Evolutionary conservation across 2,329 filamentous ascomycete species (phyloP), one percentile per base, ranked within the genome.

Genomic region (Verticillium longisporum): DNA sequence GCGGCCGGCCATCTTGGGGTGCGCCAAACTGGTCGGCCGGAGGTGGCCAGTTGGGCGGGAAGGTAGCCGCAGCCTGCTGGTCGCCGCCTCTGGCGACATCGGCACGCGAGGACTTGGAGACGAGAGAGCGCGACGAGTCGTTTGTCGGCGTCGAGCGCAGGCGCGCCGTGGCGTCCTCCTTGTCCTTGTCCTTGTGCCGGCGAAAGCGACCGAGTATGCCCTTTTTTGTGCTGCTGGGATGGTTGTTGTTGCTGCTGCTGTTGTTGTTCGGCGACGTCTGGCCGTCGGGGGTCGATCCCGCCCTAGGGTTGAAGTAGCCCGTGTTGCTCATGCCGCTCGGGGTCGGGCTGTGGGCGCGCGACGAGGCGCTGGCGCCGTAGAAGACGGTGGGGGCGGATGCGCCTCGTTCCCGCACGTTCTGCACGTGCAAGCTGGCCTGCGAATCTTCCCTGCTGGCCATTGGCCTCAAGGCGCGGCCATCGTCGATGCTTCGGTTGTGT

Each of bases 341-440:
- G 0, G 91, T 91, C 32, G 93, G 92, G 73, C 93, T 96, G 63
- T 90, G 85, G 13, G 91, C 87, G 66, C 92, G 88, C 26, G 81
- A 80, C 63, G 75, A 75, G 6, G 57, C 36, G 18, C 32, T 14
- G 56, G 78, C 72, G 66, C 71, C 66, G 77, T 83, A 71, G 80
- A 81, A 69, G 61, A 65, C 69, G 57, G 70, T 77, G 53, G 72
- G 69, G 34, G 70, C 69, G 34, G 79, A 79, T 58, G 73, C 76
- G 37, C 75, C 79, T 61, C 81, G 81, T 63, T 88, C 87, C 71
- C 83, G 86, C 70, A 76, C 74, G 33, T 75, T 69, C 37, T 70
- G 69, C 61, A 68, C 67, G 63, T 67, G 72, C 32, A 79, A 71
- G 67, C 78, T 84, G 67, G 78, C 76, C 26, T 81, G 76, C 15